Percentiles rank a stretch among this genome's conserved stretches.
These are phyloP conservation scores for Aureobasidium uvarum DNA, from an alignment of 2,329 filamentous ascomycete genomes.

Conservation along the genomic window DNA sequence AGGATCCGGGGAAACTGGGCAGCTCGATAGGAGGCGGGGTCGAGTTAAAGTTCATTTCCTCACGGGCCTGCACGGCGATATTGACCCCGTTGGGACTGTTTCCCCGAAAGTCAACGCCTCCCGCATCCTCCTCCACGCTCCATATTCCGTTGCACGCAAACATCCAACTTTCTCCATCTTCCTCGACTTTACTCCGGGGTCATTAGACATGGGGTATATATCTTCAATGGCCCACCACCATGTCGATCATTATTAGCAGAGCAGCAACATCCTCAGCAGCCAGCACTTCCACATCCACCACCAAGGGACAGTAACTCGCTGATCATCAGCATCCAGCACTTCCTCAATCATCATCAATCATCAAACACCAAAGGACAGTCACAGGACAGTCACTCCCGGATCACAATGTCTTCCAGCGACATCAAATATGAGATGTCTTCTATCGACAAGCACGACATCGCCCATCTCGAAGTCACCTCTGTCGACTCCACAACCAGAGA, in stretches of 20 bases:
- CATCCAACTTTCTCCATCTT: neutral
- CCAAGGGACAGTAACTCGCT: too few relatives aligned
- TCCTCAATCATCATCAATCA: neutral
- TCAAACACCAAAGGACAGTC: too few relatives aligned
- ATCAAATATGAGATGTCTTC: slow-evolving; percentile 26
- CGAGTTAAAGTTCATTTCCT: neutral
- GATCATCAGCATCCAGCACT: too few relatives aligned
- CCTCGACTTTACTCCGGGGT: neutral
- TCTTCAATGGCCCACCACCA: neutral
- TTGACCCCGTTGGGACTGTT: neutral
- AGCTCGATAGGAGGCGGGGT: neutral
- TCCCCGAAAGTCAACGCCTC: neutral
- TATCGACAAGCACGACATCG: slow-evolving; percentile 29
- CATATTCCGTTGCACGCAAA: neutral
- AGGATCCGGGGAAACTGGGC: neutral
- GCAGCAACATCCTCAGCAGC: neutral
- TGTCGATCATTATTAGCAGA: neutral
- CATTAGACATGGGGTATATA: neutral
- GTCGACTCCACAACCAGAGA: neutral
- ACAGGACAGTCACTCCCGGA: neutral
- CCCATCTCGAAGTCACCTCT: slow-evolving; percentile 26
- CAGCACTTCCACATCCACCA: neutral
- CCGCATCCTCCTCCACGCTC: neutral
- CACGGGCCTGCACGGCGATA: neutral
- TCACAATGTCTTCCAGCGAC: slow-evolving; percentile 24